Base-by-base conservation (phyloP, 345 rosid genomes). In the Trapa bicornis region DNA sequence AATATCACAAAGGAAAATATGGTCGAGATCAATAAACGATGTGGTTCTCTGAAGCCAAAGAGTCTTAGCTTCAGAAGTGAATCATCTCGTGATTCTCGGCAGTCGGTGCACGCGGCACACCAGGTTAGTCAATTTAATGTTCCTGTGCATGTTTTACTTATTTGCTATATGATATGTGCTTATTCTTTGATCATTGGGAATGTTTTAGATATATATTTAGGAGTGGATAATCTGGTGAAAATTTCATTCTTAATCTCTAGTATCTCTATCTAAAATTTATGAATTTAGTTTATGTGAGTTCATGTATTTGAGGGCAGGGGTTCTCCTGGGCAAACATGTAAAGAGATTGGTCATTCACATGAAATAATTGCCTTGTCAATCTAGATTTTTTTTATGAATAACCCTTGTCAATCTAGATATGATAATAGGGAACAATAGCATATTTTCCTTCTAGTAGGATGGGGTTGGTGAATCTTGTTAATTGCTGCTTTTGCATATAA, bases 71-170 rank as follows among this genome's bases (percentile, higher is more conserved):
- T 79, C 74, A 57, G 69, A 64, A 64, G 76, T 73, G 87, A 84
- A 79, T 81, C 86, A 68, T 65, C 67, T 42, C 67, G 16, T 11
- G 67, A 65, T 65, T n/a, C 52, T 65, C 53, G 52, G 37, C 71
- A 80, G 38, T 68, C 75, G 43, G 88, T 76, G 35, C 84, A 82
- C 58, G 78, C 78, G 76, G 83, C 82, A 71, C 75, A 65, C 69
- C 83, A 89, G 67, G 67, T 84, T 76, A 65, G 81, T 76, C 61
- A 63, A 68, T 37, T 8, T 32, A 37, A 2, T 68, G 43, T 37
- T 17, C 32, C n/a, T 54, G 14, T 67, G 41, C 67, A 8, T 41
- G 43, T 41, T 22, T 69, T 62, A 47, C 67, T 39, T 69, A 33
- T 67, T 4, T 7, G 37, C 39, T 47, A 22, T 67, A 16, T 35